Conservation (phyloP, 2,329 filamentous ascomycete genomes). For the Venturiaceae sp. region DNA sequence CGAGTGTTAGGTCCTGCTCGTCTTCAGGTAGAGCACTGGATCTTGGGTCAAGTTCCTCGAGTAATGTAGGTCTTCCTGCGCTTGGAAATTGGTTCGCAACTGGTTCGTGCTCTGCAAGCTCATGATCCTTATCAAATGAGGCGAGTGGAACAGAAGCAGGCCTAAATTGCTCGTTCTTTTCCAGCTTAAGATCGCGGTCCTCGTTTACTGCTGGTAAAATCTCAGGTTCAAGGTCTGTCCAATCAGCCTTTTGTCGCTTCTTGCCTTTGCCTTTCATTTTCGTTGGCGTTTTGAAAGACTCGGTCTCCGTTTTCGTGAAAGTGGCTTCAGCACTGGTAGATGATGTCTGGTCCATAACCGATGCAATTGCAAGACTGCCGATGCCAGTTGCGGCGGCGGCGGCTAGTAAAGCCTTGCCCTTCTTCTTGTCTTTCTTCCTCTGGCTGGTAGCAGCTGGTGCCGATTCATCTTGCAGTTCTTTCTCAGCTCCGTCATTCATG, state of each 20-base stretch:
- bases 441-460: neutral
- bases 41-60: no score
- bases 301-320: neutral
- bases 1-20: neutral
- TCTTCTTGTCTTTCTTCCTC: conserved; percentile 8
- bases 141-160: no score
- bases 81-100: no score
- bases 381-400: neutral
- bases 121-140: no score
- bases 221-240: neutral
- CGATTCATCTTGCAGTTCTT: neutral
- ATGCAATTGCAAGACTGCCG: neutral
- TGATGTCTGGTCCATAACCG: neutral
- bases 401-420: neutral
- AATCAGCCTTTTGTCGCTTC: conserved; percentile 3
- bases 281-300: neutral
- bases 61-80: no score
- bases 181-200: neutral
- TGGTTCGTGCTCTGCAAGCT: no score
- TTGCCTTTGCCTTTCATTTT: conserved; percentile 7
- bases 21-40: neutral
- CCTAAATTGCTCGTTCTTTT: no score
- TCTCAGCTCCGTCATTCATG: neutral
- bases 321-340: neutral
- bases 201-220: neutral